These are phyloP conservation scores for Mortierella polycephala DNA, from an alignment of 371 early-diverging fungal species.

Conservation along the genomic window DNA sequence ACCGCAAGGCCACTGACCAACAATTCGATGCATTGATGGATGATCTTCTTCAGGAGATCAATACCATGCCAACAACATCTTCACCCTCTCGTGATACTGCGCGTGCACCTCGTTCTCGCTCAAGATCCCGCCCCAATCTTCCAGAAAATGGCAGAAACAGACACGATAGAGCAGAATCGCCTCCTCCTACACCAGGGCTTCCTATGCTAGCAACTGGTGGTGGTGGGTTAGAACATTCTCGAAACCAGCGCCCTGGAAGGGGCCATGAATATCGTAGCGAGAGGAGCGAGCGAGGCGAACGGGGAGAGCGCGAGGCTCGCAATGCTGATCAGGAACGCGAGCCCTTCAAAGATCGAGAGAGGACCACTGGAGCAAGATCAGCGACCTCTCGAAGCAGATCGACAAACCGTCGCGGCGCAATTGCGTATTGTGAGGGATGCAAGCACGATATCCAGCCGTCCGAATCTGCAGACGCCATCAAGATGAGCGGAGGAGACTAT, in stretches of 20 bases:
- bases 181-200: conserved; percentile 21
- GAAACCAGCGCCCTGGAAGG: conserved; percentile 36
- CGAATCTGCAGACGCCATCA: conserved; percentile 28
- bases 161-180: neutral
- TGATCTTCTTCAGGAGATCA: conserved; percentile 66
- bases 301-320: conserved; percentile 5
- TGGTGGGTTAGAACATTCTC: conserved; percentile 23
- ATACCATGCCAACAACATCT: conserved; percentile 24
- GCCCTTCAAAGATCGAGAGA: neutral
- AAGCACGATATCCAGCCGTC: conserved; percentile 47
- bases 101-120: conserved; percentile 14
- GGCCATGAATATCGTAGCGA: neutral
- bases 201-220: conserved; percentile 6
- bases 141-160: neutral
- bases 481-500: conserved; percentile 57
- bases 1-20: conserved; percentile 20
- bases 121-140: conserved; percentile 12
- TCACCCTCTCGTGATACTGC: conserved; percentile 28
- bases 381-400: conserved; percentile 26
- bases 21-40: conserved; percentile 67
- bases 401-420: conserved; percentile 36
- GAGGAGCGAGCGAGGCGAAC: conserved; percentile 1
- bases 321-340: neutral
- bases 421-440: conserved; percentile 46
- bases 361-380: neutral